phyloP scores from a whole-genome alignment of 208 protist species.

The Crithidia acanthocephali region DNA sequence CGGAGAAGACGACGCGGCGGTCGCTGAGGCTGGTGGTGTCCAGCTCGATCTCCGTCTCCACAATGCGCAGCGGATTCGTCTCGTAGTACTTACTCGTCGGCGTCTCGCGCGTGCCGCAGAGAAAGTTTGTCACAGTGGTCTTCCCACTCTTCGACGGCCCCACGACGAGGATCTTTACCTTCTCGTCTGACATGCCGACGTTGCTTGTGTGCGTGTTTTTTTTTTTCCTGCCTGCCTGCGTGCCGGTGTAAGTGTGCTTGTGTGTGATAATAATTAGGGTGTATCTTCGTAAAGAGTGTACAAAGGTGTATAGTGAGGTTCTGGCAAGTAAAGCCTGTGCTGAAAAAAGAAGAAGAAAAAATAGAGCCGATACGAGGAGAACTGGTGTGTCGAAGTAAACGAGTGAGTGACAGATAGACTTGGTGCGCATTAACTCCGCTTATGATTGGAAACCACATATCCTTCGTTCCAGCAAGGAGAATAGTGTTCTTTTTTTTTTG shows the following conservation, averaged over 20 bases:
- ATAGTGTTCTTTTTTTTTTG: too few relatives aligned
- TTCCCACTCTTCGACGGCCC: slow-evolving; percentile 88
- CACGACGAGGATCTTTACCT: slow-evolving; percentile 84
- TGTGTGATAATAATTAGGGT: too few relatives aligned
- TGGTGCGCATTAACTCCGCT: too few relatives aligned
- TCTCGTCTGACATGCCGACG: slow-evolving; percentile 53
- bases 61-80: slow-evolving; percentile 87
- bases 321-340: too few relatives aligned
- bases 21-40: slow-evolving; percentile 52
- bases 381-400: too few relatives aligned
- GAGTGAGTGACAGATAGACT: too few relatives aligned
- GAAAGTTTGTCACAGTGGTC: slow-evolving; percentile 83
- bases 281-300: too few relatives aligned
- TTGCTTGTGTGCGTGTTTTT: background rate
- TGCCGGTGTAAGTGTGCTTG: background rate
- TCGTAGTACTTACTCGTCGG: slow-evolving; percentile 84
- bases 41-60: slow-evolving; percentile 86
- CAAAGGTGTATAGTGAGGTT: too few relatives aligned
- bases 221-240: background rate
- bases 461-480: too few relatives aligned
- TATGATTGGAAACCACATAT: too few relatives aligned
- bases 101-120: slow-evolving; percentile 79
- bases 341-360: too few relatives aligned
- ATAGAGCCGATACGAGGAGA: too few relatives aligned
- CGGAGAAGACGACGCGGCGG: slow-evolving; percentile 66